Evolutionary conservation across 768 basidiomycete species (phyloP).

Genomic region (Pleurotus pulmonarius): DNA sequence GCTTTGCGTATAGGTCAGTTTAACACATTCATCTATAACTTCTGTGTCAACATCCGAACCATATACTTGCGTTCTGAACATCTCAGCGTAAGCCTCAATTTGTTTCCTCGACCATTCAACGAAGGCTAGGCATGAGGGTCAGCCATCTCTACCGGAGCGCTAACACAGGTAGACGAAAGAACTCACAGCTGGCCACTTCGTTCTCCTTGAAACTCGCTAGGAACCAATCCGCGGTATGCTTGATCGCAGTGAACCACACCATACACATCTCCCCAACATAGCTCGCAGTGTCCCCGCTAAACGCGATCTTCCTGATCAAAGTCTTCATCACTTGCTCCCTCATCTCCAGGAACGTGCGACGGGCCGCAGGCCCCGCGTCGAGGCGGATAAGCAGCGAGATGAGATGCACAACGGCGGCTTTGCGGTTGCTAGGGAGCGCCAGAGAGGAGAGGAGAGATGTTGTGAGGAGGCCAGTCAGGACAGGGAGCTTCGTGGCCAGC

Average conservation of each 20-base stretch:
- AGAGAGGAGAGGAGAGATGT: conserved; percentile 70
- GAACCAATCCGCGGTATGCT: conserved; percentile 98
- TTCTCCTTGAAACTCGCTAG: conserved; percentile 94
- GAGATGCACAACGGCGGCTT: conserved; percentile 66
- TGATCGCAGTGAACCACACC: conserved; percentile 91
- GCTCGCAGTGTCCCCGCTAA: conserved; percentile 82
- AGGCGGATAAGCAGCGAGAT: conserved; percentile 73
- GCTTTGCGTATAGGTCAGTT: conserved; percentile 77
- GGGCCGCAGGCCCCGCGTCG: conserved; percentile 72
- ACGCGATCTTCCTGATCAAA: conserved; percentile 82
- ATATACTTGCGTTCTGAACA: conserved; percentile 91
- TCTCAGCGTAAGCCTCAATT: conserved; percentile 76
- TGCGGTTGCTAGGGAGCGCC: conserved; percentile 72
- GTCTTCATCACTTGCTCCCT: conserved; percentile 70
- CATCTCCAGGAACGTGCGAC: conserved; percentile 78
- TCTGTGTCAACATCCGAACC: conserved; percentile 69
- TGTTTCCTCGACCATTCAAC: conserved; percentile 92
- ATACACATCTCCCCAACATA: conserved; percentile 87
- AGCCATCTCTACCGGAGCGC: not conserved
- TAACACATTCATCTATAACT: conserved; percentile 74
- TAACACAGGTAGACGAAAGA: not conserved
- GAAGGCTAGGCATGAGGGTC: conserved; percentile 53
- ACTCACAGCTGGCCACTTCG: conserved; percentile 84
- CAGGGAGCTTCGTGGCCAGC: conserved; percentile 56
- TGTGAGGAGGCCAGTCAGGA: conserved; percentile 65